Base-by-base conservation (phyloP, 306 rosid species). In the Quercus engelmannii region DNA sequence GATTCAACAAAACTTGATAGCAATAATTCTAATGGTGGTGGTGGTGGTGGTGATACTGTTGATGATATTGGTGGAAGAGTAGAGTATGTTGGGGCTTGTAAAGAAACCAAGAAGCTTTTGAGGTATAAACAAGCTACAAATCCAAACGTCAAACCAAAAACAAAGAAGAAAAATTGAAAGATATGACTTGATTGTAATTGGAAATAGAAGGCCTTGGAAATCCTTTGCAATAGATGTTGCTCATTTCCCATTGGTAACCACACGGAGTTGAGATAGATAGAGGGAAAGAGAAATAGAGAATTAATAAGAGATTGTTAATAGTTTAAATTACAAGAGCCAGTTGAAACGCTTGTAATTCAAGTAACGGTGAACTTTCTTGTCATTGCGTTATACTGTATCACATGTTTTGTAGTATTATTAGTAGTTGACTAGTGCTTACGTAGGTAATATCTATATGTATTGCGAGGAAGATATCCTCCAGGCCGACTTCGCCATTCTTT, bases 71-170 rank as follows among this genome's bases (percentile, higher is more conserved):
- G 64, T 58, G 26, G n/a, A 33, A 14, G 35, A 46, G 26, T 68
- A 52, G 19, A 83, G 35, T 61, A 77, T 17, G 33, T 35, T 18
- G 76, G 19, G 74, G 77, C 54, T 10, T 77, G 76, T 25, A 49
- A n/a, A 4, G 46, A 58, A 57, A 91, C 78, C 54, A 83, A 80
- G 54, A 84, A 77, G 78, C 73, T 80, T 57, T 33, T 55, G 69
- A 82, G 55, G 78, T 83, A 88, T 33, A 78, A 67, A 62, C 82
- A 35, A 52, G 74, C 23, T 6, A 81, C 21, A 87, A 86, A 20
- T 30, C 91, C 93, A 10, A 86, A 31, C 3, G 92, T 83, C 52
- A 88, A 56, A 30, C 88, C 88, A 74, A 88, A n/a, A 1, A 80
- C 33, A 43, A 86, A 83, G 84, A 81, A 83, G 26, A 86, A 55